phyloP scores from a whole-genome alignment of 345 rosid genomes.

The Iberis pinnata region DNA sequence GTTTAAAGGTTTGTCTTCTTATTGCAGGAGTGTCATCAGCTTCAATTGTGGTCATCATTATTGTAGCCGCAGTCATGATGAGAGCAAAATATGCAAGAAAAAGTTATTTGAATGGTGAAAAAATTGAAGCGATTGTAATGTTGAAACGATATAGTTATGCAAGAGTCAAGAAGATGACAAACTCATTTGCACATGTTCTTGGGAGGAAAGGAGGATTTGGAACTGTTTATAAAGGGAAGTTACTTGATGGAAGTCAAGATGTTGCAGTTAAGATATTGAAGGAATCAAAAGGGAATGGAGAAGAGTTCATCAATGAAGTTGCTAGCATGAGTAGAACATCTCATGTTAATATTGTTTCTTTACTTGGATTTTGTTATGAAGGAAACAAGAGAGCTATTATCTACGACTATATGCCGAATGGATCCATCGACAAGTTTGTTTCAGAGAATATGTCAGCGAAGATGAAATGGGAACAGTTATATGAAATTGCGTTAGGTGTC shows the following conservation, averaged over 20 bases:
- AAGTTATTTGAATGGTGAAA: neutral
- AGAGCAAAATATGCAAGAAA: neutral
- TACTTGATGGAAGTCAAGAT: conserved; percentile 17
- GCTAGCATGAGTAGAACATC: conserved; percentile 44
- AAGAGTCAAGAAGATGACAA: conserved; percentile 28
- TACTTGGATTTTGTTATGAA: conserved; percentile 39
- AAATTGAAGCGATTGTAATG: neutral
- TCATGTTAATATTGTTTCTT: conserved; percentile 39
- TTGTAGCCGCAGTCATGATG: no score
- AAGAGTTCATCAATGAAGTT: conserved; percentile 46
- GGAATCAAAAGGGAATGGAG: conserved; percentile 18
- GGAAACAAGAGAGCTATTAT: conserved; percentile 32
- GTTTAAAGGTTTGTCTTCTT: no score
- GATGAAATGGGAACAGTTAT: no score
- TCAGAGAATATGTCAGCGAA: no score
- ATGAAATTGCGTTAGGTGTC: conserved; percentile 26
- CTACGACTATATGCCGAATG: conserved; percentile 36
- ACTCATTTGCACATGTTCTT: conserved; percentile 21
- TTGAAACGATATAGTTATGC: conserved; percentile 21
- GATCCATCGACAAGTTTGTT: conserved; percentile 31
- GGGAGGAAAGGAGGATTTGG: conserved; percentile 34
- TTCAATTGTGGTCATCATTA: neutral
- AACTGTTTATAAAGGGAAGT: conserved; percentile 17
- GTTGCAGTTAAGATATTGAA: conserved; percentile 33
- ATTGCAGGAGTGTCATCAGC: neutral